Evolutionary conservation across 106 monocot genomes (phyloP).

Genomic region (Phalaenopsis aphrodite): DNA sequence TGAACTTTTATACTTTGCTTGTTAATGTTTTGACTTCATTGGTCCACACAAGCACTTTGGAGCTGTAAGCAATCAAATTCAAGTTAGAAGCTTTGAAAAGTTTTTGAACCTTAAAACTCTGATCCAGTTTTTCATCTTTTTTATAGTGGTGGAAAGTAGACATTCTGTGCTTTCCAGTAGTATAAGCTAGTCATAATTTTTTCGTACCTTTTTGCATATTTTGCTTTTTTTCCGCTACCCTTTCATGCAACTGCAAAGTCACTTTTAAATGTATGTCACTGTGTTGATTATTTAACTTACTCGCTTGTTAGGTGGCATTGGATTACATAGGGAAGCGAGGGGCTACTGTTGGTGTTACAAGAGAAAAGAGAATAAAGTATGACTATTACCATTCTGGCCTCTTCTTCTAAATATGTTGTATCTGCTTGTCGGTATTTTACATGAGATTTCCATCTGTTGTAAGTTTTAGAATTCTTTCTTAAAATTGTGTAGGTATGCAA

Average conservation of each 20-base stretch:
- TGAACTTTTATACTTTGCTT: background rate
- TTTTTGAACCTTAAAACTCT: background rate
- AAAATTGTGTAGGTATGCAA: slow-evolving; percentile 61
- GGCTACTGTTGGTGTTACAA: slow-evolving; percentile 90
- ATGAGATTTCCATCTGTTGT: background rate
- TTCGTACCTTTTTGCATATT: background rate
- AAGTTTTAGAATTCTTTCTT: background rate
- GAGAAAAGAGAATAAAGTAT: slow-evolving; percentile 98
- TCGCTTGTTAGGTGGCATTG: slow-evolving; percentile 65
- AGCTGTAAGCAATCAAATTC: background rate
- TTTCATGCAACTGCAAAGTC: background rate
- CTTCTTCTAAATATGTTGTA: background rate
- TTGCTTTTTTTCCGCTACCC: background rate
- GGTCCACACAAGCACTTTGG: background rate
- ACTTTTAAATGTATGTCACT: background rate
- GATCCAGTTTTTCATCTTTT: background rate
- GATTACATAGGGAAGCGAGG: slow-evolving; percentile 99
- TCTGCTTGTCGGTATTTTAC: background rate
- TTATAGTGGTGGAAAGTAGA: background rate
- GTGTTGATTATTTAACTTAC: background rate
- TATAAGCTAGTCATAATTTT: background rate
- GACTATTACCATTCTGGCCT: background rate
- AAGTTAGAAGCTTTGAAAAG: background rate
- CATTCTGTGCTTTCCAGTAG: background rate
- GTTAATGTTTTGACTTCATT: background rate